phyloP scores from a whole-genome alignment of 2,329 filamentous ascomycete species.

The Fusarium tuaranense region DNA sequence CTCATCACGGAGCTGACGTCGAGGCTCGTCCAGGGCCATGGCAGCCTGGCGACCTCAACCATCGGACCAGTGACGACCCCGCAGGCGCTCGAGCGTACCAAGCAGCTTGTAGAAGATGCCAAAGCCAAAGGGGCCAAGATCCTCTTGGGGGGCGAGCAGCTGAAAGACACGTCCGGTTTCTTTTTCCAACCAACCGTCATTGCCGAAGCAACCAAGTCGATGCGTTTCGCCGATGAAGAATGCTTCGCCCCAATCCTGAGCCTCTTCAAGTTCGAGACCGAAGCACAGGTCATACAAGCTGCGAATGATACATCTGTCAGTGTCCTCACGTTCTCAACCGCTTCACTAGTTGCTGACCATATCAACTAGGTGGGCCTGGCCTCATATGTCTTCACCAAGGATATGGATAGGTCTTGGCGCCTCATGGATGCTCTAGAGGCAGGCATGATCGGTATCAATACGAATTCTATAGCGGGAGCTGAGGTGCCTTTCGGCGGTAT shows the following conservation, averaged over 20 bases:
- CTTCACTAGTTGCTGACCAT: neutral
- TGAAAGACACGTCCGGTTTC: constrained; percentile 53
- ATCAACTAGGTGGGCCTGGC: constrained; percentile 1
- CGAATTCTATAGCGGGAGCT: neutral
- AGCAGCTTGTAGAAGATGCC: too few relatives aligned
- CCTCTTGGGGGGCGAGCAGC: too few relatives aligned
- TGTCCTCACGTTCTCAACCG: too few relatives aligned
- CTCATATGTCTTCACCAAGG: constrained; percentile 7
- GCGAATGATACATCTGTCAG: neutral
- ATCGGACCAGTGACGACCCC: constrained; percentile 44
- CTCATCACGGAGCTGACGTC: constrained; percentile 1
- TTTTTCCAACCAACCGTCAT: constrained; percentile 60
- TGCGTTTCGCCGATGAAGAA: constrained; percentile 4
- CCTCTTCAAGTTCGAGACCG: neutral
- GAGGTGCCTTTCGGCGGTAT: constrained; percentile 14
- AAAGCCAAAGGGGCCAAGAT: too few relatives aligned
- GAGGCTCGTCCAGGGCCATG: constrained; percentile 9
- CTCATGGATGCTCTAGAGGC: constrained; percentile 9
- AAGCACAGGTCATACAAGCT: neutral
- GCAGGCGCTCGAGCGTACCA: too few relatives aligned
- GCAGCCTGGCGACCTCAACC: constrained; percentile 32
- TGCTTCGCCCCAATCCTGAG: neutral
- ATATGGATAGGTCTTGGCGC: neutral
- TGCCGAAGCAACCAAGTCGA: neutral
- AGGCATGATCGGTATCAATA: constrained; percentile 3